Evolutionary conservation across 768 basidiomycete genomes (phyloP), one percentile per base, ranked within the genome.

Genomic region (Rubroboletus satanas): DNA sequence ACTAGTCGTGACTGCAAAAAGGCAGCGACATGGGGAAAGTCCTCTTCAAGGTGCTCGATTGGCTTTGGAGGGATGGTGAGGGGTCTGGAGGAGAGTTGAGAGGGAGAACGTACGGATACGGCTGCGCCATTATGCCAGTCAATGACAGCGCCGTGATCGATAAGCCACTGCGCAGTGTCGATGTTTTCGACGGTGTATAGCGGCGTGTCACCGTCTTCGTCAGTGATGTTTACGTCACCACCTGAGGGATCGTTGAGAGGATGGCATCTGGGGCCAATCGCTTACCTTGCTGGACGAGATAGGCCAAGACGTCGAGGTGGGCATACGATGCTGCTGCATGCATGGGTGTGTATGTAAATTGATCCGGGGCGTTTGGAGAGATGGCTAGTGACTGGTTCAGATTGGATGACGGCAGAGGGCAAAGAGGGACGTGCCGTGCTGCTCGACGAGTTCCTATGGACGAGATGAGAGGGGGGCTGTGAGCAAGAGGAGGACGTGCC

Each of bases 311-410:
- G 45, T 86, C 72, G 9, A 88, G 67, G 31, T 93, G 93, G 17
- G 84, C 90, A 65, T 96, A 97, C 1, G 93, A 96, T 1, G 94
- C 93, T 14, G 94, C 93, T 17, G 94, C 94, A 72, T 97, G 93
- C 88, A 93, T 90, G 35, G 90, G 89, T 0, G 90, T 93, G 71
- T 93, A 93, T 32, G 89, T 88, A 74, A 79, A 77, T 7, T 69
- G 64, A 65, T 93, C 90, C 6, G 86, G 84, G 15, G 71, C 74
- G 62, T 93, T 92, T 33, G 90, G 85, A 38, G 85, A 86, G 39
- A 84, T 64, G 38, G 77, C 83, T 83, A 70, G 60, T 62, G 65
- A 49, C 65, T 62, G 65, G 68, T 66, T 68, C 66, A 72, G 70
- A 18, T 15, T 5, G 66, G 45, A 56, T 60, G 65, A 57, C 52